These are phyloP conservation scores for Purshia tridentata DNA, from an alignment of 306 rosid genomes.

Conservation along the genomic window DNA sequence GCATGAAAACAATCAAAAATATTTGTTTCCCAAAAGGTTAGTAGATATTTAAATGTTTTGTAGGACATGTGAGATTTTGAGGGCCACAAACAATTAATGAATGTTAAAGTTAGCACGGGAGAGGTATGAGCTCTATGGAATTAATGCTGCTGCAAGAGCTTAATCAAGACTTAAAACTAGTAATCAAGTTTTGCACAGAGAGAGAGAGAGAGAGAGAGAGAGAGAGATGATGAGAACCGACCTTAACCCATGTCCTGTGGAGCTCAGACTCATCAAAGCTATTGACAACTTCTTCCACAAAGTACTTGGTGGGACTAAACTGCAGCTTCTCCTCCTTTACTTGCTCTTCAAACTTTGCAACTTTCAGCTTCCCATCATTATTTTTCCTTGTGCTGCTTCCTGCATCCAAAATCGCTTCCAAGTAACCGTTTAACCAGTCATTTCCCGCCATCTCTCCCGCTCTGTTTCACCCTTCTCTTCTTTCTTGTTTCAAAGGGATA, in stretches of 20 bases:
- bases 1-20: too few species aligned
- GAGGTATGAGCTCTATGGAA: neutral
- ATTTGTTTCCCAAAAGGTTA: neutral
- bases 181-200: too few species aligned
- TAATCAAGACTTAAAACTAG: neutral
- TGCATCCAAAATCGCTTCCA: constrained; percentile 79
- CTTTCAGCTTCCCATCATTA: constrained; percentile 34
- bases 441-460: constrained; percentile 45
- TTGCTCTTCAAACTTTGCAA: constrained; percentile 40
- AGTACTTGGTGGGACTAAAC: constrained; percentile 68
- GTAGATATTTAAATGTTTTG: neutral
- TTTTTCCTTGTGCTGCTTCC: constrained; percentile 44
- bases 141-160: neutral
- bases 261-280: constrained; percentile 73
- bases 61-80: neutral
- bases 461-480: neutral
- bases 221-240: neutral
- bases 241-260: constrained; percentile 87
- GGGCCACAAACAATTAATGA: neutral
- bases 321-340: constrained; percentile 37
- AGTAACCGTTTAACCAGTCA: constrained; percentile 74
- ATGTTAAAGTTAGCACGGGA: constrained; percentile 7
- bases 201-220: too few species aligned
- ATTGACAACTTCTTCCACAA: constrained; percentile 67
- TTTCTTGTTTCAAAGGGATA: neutral